phyloP scores from a whole-genome alignment of 352 stramenopile genomes.

The Phytophthora megakarya region DNA sequence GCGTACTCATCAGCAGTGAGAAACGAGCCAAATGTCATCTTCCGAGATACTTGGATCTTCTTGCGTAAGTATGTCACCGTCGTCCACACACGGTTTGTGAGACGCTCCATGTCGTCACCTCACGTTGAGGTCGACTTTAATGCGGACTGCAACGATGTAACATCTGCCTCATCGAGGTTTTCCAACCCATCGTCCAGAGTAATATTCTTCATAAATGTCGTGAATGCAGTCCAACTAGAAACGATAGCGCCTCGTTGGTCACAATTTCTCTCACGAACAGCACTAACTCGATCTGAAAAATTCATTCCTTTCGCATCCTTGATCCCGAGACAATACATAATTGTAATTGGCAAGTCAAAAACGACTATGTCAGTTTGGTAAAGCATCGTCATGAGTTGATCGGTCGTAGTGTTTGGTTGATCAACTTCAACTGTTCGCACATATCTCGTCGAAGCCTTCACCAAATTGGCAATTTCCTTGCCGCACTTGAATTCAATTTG shows the following conservation, averaged over 20 bases:
- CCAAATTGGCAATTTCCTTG: constrained; percentile 40
- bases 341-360: constrained; percentile 45
- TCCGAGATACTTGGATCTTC: constrained; percentile 27
- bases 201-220: constrained; percentile 25
- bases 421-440: constrained; percentile 34
- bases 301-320: constrained; percentile 23
- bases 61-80: constrained; percentile 44
- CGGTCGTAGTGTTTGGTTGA: constrained; percentile 42
- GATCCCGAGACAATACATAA: constrained; percentile 50
- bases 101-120: constrained; percentile 40
- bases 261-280: constrained; percentile 34
- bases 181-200: constrained; percentile 21
- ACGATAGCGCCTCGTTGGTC: constrained; percentile 20
- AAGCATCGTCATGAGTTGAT: constrained; percentile 35
- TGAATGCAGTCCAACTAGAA: constrained; percentile 14
- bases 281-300: constrained; percentile 31
- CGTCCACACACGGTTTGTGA: constrained; percentile 42
- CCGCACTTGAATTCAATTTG: constrained; percentile 51
- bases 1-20: constrained; percentile 40
- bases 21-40: constrained; percentile 41
- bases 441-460: constrained; percentile 45
- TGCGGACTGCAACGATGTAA: constrained; percentile 30
- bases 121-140: constrained; percentile 43
- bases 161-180: constrained; percentile 26
- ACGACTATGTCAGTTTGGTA: constrained; percentile 50